Conservation (phyloP, 352 stramenopile species). For the Globisporangium lucens region DNA sequence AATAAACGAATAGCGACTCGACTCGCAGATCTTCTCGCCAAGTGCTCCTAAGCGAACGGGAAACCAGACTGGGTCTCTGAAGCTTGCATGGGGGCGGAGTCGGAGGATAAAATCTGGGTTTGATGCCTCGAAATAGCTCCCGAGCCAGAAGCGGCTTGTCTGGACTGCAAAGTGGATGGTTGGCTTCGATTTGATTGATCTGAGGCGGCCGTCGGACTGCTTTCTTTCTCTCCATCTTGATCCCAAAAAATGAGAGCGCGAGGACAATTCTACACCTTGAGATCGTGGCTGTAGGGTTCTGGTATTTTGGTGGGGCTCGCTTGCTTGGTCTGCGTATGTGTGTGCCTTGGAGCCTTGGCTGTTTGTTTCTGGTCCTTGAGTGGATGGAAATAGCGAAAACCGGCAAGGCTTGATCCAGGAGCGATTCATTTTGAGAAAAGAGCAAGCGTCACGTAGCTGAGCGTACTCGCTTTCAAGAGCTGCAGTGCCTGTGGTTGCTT, state of each 20-base stretch:
- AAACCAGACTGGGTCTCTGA: not conserved
- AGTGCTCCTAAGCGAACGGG: not conserved
- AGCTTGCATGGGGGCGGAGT: not conserved
- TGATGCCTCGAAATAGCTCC: not conserved
- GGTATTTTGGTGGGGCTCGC: not conserved
- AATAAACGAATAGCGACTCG: constrained; percentile 1
- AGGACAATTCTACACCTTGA: constrained; percentile 4
- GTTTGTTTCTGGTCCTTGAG: not conserved
- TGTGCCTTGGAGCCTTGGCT: not conserved
- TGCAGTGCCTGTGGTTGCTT: not conserved
- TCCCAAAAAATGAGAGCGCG: constrained; percentile 3
- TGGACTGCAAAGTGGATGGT: not conserved
- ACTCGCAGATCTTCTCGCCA: not conserved
- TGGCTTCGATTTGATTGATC: not conserved
- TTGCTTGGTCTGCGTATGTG: not conserved
- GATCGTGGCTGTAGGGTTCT: constrained; percentile 7
- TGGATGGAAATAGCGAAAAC: not conserved
- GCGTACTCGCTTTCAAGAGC: not conserved
- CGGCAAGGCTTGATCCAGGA: not conserved
- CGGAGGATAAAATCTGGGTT: not conserved
- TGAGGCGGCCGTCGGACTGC: not conserved
- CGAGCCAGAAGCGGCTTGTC: not conserved
- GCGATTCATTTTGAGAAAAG: constrained; percentile 42
- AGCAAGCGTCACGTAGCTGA: constrained; percentile 10
- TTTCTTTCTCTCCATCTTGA: not conserved